Conservation (phyloP, 2,329 filamentous ascomycete genomes). For the Diaporthe aspalathi region DNA sequence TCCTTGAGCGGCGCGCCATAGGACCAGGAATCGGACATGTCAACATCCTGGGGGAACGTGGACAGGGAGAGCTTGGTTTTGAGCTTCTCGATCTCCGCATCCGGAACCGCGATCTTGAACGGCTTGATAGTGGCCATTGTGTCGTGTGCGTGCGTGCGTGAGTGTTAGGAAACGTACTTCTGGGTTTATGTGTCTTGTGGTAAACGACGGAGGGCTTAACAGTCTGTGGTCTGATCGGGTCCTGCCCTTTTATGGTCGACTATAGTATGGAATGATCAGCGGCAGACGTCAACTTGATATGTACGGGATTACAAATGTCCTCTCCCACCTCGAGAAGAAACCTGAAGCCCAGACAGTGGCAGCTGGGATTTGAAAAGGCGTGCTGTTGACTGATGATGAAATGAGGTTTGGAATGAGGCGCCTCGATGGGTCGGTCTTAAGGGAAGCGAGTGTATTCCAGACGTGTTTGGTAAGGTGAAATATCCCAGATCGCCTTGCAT, state of each 20-base stretch:
- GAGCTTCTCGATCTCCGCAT: constrained; percentile 45
- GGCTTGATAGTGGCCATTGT: constrained; percentile 45
- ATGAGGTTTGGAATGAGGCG: background rate
- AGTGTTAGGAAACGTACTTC: background rate
- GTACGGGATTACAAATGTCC: constrained; percentile 2
- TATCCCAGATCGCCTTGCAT: background rate
- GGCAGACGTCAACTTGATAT: background rate
- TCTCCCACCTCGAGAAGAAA: background rate
- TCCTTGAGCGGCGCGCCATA: constrained; percentile 71
- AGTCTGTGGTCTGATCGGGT: background rate
- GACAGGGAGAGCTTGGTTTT: constrained; percentile 35
- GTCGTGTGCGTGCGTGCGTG: background rate
- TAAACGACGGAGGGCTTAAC: background rate
- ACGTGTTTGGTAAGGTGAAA: no score
- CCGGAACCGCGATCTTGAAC: constrained; percentile 51
- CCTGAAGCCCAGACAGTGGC: background rate
- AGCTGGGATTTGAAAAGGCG: constrained; percentile 1
- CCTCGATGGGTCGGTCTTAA: background rate
- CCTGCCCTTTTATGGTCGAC: background rate
- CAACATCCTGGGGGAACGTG: constrained; percentile 65
- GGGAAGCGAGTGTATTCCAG: no score
- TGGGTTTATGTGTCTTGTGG: background rate
- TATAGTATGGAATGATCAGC: background rate
- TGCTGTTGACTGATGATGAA: background rate
- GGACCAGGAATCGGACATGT: constrained; percentile 58